phyloP scores from a whole-genome alignment of 108 stramenopile species.

The Epithemia pelagica region DNA sequence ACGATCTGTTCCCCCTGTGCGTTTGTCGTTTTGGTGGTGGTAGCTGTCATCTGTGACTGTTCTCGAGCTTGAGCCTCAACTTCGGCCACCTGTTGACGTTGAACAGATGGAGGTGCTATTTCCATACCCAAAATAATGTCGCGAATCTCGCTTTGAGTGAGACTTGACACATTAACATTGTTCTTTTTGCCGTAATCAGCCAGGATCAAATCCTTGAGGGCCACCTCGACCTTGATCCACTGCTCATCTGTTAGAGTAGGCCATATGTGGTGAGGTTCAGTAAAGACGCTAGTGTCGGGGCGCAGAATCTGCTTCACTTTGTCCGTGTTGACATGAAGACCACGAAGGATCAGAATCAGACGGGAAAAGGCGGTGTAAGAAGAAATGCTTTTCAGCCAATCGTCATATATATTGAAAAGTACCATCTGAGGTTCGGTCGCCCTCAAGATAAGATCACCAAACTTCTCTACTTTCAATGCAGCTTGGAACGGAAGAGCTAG shows the following conservation, averaged over 20 bases:
- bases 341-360: slow-evolving; percentile 95
- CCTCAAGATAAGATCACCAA: slow-evolving; percentile 95
- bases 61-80: slow-evolving; percentile 97
- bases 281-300: slow-evolving; percentile 96
- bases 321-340: slow-evolving; percentile 94
- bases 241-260: slow-evolving; percentile 97
- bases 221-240: slow-evolving; percentile 99
- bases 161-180: slow-evolving; percentile 97
- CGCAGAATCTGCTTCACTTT: slow-evolving; percentile 96
- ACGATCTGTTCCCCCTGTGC: slow-evolving; percentile 98
- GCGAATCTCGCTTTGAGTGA: slow-evolving; percentile 98
- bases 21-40: slow-evolving; percentile 98
- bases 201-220: slow-evolving; percentile 97
- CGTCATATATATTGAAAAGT: slow-evolving; percentile 98
- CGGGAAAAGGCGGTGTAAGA: slow-evolving; percentile 99
- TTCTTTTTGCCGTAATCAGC: slow-evolving; percentile 99
- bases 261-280: slow-evolving; percentile 98
- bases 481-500: slow-evolving; percentile 99
- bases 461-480: slow-evolving; percentile 96
- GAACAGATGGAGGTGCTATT: slow-evolving; percentile 97
- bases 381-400: slow-evolving; percentile 97
- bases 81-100: slow-evolving; percentile 98
- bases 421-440: slow-evolving; percentile 99
- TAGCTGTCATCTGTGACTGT: slow-evolving; percentile 94
- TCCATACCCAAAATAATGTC: slow-evolving; percentile 99